phyloP scores from a whole-genome alignment of 2,329 filamentous ascomycete species.

The Sporothrix globosa region DNA sequence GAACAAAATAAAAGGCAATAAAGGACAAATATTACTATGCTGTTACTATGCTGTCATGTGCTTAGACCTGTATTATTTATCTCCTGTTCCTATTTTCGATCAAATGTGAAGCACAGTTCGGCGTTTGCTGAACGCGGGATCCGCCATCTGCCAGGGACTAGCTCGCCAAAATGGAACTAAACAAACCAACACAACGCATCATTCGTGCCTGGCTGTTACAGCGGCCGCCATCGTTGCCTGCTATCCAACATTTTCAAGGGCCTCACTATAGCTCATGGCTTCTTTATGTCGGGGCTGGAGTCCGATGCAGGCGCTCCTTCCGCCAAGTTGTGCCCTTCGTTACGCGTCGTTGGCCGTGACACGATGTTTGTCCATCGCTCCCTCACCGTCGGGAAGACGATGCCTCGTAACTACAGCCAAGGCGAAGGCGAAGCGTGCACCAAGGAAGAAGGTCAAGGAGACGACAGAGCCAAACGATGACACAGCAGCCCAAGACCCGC shows the following conservation, averaged over 20 bases:
- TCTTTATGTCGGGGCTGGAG: neutral
- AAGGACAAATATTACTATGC: too few relatives aligned
- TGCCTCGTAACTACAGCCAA: neutral
- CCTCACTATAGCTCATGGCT: neutral
- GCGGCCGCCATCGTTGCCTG: too few relatives aligned
- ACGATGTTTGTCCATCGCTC: neutral
- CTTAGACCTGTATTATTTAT: too few relatives aligned
- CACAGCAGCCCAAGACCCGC: neutral
- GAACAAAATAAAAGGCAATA: too few relatives aligned
- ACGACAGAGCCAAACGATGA: neutral
- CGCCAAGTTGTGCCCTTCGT: neutral
- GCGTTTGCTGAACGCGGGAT: neutral
- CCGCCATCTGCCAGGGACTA: neutral
- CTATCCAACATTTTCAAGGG: neutral
- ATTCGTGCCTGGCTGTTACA: neutral
- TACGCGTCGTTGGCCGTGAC: neutral
- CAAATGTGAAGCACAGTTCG: too few relatives aligned
- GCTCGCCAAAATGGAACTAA: neutral
- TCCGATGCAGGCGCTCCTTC: neutral
- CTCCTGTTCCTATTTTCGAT: too few relatives aligned
- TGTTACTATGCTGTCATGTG: too few relatives aligned
- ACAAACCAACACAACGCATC: neutral
- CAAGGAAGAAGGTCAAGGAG: neutral
- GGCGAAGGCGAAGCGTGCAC: neutral
- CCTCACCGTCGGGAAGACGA: neutral